A percentile compares a stretch with the other conserved stretches of the same genome.
phyloP scores from a whole-genome alignment of 306 rosid species.

The Castanea mollissima region DNA sequence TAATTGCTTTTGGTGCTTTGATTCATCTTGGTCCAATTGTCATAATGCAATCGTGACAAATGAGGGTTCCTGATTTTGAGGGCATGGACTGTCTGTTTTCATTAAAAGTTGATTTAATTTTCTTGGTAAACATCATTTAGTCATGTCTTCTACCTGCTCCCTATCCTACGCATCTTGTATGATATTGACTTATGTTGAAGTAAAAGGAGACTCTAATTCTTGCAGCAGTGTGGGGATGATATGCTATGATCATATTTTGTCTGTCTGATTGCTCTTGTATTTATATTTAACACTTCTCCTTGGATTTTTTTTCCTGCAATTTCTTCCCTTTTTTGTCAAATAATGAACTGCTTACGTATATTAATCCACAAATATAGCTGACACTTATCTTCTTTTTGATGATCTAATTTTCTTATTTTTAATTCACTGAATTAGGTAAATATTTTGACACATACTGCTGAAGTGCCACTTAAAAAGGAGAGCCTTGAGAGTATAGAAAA shows the following conservation, averaged over 20 bases:
- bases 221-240: background rate
- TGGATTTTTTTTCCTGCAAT: background rate
- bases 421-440: slow-evolving; percentile 50
- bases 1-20: background rate
- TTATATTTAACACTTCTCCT: background rate
- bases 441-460: slow-evolving; percentile 65
- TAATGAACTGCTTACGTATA: background rate
- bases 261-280: background rate
- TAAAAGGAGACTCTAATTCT: background rate
- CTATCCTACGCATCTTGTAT: background rate
- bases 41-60: background rate
- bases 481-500: slow-evolving; percentile 22
- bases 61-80: background rate
- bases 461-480: slow-evolving; percentile 22
- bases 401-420: background rate
- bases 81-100: background rate
- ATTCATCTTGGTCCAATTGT: background rate
- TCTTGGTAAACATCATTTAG: background rate
- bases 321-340: background rate
- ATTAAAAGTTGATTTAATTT: background rate
- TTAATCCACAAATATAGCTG: too few relatives aligned
- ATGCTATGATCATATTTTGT: background rate
- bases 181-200: background rate
- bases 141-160: background rate
- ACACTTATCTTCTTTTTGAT: background rate